These are phyloP conservation scores for Cercospora sp. DNA, from an alignment of 2,329 filamentous ascomycete species.

Conservation along the genomic window DNA sequence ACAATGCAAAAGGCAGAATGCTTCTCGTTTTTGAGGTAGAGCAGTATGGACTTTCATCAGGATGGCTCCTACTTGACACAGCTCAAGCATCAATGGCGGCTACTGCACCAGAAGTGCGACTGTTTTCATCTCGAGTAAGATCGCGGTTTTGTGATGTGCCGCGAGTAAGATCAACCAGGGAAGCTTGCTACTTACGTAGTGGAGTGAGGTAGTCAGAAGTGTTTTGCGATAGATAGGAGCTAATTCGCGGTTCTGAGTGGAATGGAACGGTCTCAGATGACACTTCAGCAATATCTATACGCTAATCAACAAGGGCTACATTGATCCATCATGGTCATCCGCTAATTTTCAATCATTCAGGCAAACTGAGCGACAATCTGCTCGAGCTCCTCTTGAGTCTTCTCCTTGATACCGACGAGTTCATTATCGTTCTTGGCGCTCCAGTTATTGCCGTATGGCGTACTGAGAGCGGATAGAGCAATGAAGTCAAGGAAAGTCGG, in stretches of 20 bases:
- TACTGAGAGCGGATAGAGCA: constrained; percentile 33
- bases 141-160: not conserved
- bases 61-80: not conserved
- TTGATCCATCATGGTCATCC: not conserved
- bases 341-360: not conserved
- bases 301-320: not conserved
- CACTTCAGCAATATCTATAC: not conserved
- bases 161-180: not conserved
- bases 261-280: not conserved
- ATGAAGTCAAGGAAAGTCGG: constrained; percentile 36
- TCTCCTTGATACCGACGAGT: constrained; percentile 39
- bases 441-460: constrained; percentile 40
- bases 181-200: not conserved
- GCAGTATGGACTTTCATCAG: not conserved
- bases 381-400: constrained; percentile 35
- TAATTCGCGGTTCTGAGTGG: not conserved
- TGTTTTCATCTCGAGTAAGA: not conserved
- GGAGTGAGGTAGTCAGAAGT: not conserved
- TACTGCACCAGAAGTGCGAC: not conserved
- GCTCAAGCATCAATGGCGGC: not conserved
- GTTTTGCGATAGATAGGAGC: not conserved
- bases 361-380: constrained; percentile 31
- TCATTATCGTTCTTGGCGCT: constrained; percentile 41
- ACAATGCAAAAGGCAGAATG: too few relatives aligned
- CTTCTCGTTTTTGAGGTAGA: too few relatives aligned